Conservation (phyloP, 352 stramenopile species). For the Pythium sp. region DNA sequence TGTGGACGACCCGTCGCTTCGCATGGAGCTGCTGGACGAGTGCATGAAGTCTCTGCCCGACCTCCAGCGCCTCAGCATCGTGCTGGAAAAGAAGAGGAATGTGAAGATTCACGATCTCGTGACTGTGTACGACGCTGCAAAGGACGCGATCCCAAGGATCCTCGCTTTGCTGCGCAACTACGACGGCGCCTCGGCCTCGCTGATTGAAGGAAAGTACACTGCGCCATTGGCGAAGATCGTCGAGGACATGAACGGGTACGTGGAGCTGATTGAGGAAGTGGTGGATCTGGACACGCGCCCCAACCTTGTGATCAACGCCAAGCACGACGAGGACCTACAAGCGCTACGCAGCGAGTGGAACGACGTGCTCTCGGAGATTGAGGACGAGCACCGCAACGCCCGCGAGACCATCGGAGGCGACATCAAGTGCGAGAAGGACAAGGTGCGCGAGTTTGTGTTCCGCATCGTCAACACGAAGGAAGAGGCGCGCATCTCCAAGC, state of each 20-base stretch:
- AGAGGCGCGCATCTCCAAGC: conserved; percentile 86
- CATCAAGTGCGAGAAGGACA: conserved; percentile 92
- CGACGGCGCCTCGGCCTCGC: conserved; percentile 32
- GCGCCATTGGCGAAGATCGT: conserved; percentile 55
- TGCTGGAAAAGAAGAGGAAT: conserved; percentile 65
- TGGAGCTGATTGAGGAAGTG: conserved; percentile 78
- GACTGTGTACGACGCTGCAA: conserved; percentile 79
- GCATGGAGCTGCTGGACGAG: conserved; percentile 87
- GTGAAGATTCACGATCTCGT: conserved; percentile 82
- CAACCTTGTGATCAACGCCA: conserved; percentile 77
- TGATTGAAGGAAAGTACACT: conserved; percentile 50
- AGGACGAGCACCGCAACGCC: conserved; percentile 75
- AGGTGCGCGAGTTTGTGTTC: conserved; percentile 91
- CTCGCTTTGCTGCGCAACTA: conserved; percentile 47
- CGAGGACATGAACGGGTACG: conserved; percentile 58
- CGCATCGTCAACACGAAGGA: conserved; percentile 93
- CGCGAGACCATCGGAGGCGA: conserved; percentile 67
- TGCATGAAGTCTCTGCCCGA: conserved; percentile 86
- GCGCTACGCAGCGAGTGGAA: conserved; percentile 75
- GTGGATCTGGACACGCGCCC: conserved; percentile 79
- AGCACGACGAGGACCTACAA: conserved; percentile 82
- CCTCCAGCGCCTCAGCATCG: conserved; percentile 65
- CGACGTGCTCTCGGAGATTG: conserved; percentile 62
- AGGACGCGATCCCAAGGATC: conserved; percentile 64
- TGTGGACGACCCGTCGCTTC: conserved; percentile 84